Conservation (phyloP, 2,329 filamentous ascomycete species). For the Endocalyx cinctus region DNA sequence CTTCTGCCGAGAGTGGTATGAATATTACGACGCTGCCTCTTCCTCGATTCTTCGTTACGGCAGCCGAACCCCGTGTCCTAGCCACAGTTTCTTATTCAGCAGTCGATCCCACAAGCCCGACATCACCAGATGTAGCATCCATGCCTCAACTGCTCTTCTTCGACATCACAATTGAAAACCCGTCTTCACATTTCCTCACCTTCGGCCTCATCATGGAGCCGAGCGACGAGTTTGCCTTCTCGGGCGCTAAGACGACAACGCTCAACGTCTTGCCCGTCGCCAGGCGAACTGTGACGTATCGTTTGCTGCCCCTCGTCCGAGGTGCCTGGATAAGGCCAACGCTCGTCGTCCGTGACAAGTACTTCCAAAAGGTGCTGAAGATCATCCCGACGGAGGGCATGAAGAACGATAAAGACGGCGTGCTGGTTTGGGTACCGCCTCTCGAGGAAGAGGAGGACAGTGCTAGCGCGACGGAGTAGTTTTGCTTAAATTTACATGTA, state of each 20-base stretch:
- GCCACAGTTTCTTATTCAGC: constrained; percentile 47
- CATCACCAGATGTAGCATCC: constrained; percentile 27
- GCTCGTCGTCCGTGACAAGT: constrained; percentile 77
- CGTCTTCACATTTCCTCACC: constrained; percentile 88
- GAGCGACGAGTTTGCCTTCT: constrained; percentile 88
- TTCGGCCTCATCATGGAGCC: constrained; percentile 92
- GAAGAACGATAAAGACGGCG: constrained; percentile 59
- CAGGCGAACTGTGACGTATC: constrained; percentile 67
- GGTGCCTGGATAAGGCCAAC: constrained; percentile 68
- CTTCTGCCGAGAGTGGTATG: constrained; percentile 20
- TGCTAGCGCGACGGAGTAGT: no score
- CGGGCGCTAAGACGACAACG: constrained; percentile 75
- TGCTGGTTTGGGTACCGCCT: constrained; percentile 58
- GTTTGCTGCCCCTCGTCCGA: constrained; percentile 61
- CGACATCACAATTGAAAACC: constrained; percentile 76
- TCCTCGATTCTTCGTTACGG: constrained; percentile 75
- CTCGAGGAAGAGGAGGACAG: constrained; percentile 25
- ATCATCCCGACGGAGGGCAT: constrained; percentile 75
- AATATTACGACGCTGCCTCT: constrained; percentile 70
- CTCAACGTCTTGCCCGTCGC: constrained; percentile 81
- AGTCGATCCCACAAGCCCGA: constrained; percentile 18
- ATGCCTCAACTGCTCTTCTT: constrained; percentile 37
- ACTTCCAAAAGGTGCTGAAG: constrained; percentile 86
- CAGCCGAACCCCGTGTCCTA: constrained; percentile 81
- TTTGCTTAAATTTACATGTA: no score